A percentile compares a stretch with the other conserved stretches of the same genome.
These are phyloP conservation scores for Neurospora sp. DNA, from an alignment of 495 filamentous ascomycete genomes.

Conservation along the genomic window DNA sequence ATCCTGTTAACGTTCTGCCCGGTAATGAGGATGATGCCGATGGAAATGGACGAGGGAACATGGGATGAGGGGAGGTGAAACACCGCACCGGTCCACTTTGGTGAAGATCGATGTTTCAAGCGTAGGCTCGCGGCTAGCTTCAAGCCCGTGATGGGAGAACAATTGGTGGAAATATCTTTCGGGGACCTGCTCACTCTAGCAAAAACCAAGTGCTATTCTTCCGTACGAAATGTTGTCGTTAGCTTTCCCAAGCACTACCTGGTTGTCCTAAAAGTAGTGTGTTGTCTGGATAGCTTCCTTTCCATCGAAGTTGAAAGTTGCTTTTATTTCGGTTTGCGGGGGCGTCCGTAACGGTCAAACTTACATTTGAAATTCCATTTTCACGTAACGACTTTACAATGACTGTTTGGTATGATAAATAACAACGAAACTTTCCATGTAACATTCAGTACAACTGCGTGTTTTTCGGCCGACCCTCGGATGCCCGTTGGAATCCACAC, in stretches of 20 bases:
- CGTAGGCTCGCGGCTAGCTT: no score
- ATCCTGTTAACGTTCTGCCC: neutral
- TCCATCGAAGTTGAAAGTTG: neutral
- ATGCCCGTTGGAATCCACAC: neutral
- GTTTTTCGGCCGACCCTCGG: neutral
- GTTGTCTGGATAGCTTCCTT: neutral
- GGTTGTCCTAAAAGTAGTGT: neutral
- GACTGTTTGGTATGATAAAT: neutral
- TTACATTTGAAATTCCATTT: neutral
- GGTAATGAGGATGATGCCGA: neutral
- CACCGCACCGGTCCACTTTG: neutral
- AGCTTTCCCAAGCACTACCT: neutral
- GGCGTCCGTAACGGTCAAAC: neutral
- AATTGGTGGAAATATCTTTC: neutral
- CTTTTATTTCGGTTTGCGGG: neutral
- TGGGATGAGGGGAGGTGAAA: neutral
- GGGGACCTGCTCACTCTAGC: neutral
- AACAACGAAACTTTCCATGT: neutral
- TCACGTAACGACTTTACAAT: neutral
- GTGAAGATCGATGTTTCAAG: neutral
- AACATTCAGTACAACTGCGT: neutral
- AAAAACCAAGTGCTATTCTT: neutral
- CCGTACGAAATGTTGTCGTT: neutral
- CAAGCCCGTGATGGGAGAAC: neutral
- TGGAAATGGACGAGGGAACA: neutral